Conservation (phyloP, 2,329 filamentous ascomycete species). For the Rhinocladiella similis region DNA sequence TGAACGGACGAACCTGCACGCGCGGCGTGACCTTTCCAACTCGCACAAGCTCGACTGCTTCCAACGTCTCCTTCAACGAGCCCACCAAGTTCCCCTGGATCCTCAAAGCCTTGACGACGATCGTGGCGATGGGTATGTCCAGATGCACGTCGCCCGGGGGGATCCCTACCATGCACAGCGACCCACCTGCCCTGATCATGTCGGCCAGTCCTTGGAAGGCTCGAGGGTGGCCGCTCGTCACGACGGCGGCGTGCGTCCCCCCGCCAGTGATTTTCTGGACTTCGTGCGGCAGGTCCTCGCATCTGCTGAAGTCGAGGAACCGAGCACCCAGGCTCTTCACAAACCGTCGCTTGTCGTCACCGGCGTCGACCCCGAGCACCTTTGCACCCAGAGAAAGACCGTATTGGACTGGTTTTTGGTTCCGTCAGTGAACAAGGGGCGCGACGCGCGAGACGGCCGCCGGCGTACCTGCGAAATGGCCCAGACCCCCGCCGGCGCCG, state of each 20-base stretch:
- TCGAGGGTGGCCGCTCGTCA: conserved; percentile 43
- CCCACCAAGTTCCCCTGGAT: conserved; percentile 48
- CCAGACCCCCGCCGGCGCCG: conserved; percentile 49
- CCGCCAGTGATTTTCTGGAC: conserved; percentile 39
- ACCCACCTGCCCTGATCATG: conserved; percentile 47
- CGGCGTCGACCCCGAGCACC: conserved; percentile 46
- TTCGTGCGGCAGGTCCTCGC: conserved; percentile 35
- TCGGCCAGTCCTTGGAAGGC: conserved; percentile 42
- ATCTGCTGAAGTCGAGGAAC: conserved; percentile 43
- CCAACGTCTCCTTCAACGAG: conserved; percentile 47
- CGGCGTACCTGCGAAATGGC: conserved; percentile 42
- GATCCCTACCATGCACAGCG: conserved; percentile 47
- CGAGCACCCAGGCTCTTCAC: conserved; percentile 42
- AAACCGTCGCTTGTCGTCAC: conserved; percentile 40
- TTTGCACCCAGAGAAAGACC: conserved; percentile 42
- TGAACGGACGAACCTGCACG: conserved; percentile 43
- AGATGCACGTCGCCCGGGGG: conserved; percentile 41
- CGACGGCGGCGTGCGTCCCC: conserved; percentile 41
- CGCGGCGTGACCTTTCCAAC: conserved; percentile 44
- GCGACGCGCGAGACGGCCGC: background rate
- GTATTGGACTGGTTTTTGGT: conserved; percentile 42
- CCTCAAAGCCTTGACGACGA: conserved; percentile 48
- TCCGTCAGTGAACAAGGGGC: background rate
- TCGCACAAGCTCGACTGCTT: conserved; percentile 46
- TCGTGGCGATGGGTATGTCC: conserved; percentile 43